These are phyloP conservation scores for Geotrichum siamense DNA, from an alignment of 1,139 yeast genomes.

Conservation along the genomic window DNA sequence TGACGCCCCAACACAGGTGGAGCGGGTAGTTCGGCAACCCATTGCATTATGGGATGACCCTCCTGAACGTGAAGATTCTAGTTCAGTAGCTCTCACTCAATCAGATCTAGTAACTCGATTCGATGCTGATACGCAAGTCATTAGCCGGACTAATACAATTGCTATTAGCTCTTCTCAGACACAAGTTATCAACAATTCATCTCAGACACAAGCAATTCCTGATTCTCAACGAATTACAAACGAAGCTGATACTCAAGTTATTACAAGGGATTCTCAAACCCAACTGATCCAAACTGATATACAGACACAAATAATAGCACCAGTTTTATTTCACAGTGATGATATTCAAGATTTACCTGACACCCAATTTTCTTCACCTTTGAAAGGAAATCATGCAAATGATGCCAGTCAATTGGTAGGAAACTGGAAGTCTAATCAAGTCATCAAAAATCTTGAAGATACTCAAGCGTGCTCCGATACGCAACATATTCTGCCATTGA, in stretches of 20 bases:
- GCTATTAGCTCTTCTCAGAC: no score
- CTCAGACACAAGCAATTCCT: neutral
- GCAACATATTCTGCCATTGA: neutral
- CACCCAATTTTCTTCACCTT: no score
- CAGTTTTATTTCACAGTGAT: no score
- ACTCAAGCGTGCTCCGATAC: conserved; percentile 1
- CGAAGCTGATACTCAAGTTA: neutral
- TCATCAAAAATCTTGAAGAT: neutral
- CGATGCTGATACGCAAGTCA: neutral
- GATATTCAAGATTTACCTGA: no score
- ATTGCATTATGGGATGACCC: conserved; percentile 2
- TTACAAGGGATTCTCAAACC: neutral
- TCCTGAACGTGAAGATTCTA: no score
- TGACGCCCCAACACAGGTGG: conserved; percentile 19
- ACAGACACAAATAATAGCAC: no score
- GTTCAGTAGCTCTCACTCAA: neutral
- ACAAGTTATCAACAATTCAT: no score
- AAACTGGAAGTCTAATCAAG: neutral
- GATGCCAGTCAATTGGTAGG: no score
- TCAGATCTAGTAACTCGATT: neutral
- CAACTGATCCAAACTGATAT: no score
- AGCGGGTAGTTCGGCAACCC: neutral
- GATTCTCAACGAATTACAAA: no score
- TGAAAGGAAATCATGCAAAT: no score
- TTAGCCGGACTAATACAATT: neutral